These are phyloP conservation scores for Lasiodiplodia gonubiensis DNA, from an alignment of 2,329 filamentous ascomycete species.

Conservation along the genomic window DNA sequence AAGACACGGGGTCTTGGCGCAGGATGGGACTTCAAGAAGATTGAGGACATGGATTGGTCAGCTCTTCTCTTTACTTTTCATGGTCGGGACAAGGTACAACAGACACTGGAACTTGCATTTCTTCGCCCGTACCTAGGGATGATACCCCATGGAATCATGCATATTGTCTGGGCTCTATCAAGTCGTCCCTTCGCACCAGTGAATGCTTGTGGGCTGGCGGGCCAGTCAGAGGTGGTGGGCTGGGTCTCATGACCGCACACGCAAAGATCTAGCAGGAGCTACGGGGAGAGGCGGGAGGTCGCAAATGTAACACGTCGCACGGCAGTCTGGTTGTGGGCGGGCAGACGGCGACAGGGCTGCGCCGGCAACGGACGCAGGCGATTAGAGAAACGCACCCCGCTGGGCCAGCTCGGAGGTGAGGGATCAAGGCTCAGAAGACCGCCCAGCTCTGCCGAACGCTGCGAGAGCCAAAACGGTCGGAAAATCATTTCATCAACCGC, in stretches of 20 bases:
- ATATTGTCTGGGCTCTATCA: slow-evolving; percentile 24
- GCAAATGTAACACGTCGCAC: slow-evolving; percentile 27
- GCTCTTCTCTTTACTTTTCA: slow-evolving; percentile 24
- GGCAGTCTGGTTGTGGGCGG: slow-evolving; percentile 12
- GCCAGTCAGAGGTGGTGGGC: slow-evolving; percentile 9
- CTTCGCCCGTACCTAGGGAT: slow-evolving; percentile 28
- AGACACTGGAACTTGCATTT: slow-evolving; percentile 28
- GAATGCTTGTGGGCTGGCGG: neutral
- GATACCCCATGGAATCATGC: slow-evolving; percentile 27
- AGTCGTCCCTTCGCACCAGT: slow-evolving; percentile 6
- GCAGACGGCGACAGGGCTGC: slow-evolving; percentile 16
- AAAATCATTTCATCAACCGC: slow-evolving; percentile 26
- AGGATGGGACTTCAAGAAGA: slow-evolving; percentile 25
- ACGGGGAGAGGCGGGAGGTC: slow-evolving; percentile 21
- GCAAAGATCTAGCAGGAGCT: slow-evolving; percentile 21
- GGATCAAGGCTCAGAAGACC: slow-evolving; percentile 17
- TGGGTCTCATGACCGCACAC: slow-evolving; percentile 22
- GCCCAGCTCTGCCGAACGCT: slow-evolving; percentile 11
- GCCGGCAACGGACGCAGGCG: slow-evolving; percentile 14
- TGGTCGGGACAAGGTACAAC: slow-evolving; percentile 19
- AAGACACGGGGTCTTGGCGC: slow-evolving; percentile 18
- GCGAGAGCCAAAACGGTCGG: slow-evolving; percentile 12
- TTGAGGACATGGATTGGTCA: slow-evolving; percentile 25
- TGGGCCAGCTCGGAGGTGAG: slow-evolving; percentile 17
- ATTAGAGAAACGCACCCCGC: slow-evolving; percentile 13